Conservation (phyloP, 257 asterid genomes). For the Plantago major region DNA sequence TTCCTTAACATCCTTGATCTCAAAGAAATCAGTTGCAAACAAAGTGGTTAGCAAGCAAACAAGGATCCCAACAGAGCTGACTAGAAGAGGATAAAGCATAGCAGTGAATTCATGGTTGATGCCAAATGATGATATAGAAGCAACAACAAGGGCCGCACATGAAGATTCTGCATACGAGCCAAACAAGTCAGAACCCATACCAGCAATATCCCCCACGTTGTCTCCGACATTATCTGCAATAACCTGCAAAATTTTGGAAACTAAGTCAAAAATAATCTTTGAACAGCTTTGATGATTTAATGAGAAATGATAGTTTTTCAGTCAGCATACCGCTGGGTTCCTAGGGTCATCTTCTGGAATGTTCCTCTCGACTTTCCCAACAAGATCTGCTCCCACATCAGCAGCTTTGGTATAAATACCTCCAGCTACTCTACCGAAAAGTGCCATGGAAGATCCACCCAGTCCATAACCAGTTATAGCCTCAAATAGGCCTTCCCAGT, state of each 20-base stretch:
- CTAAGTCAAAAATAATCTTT: background rate
- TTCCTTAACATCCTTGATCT: conserved; percentile 38
- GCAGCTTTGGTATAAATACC: conserved; percentile 55
- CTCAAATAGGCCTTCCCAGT: conserved; percentile 54
- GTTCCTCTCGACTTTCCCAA: conserved; percentile 41
- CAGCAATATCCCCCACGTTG: conserved; percentile 64
- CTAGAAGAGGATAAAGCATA: conserved; percentile 46
- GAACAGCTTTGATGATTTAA: background rate
- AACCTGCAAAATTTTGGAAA: conserved; percentile 33
- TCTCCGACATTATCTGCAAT: conserved; percentile 70
- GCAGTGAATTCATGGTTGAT: conserved; percentile 43
- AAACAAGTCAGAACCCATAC: conserved; percentile 60
- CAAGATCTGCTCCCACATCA: conserved; percentile 56
- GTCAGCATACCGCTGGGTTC: conserved; percentile 40
- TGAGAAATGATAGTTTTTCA: background rate
- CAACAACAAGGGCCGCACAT: conserved; percentile 56
- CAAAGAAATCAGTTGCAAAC: conserved; percentile 43
- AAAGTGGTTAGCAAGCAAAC: conserved; percentile 50
- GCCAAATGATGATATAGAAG: conserved; percentile 60
- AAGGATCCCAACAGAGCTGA: conserved; percentile 49
- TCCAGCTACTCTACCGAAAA: conserved; percentile 51
- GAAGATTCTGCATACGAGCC: conserved; percentile 66
- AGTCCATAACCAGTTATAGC: conserved; percentile 52
- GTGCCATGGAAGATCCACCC: conserved; percentile 57
- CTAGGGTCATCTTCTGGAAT: conserved; percentile 54